These are phyloP conservation scores for Clarireedia monteithiana DNA, from an alignment of 2,329 filamentous ascomycete species.

Conservation along the genomic window DNA sequence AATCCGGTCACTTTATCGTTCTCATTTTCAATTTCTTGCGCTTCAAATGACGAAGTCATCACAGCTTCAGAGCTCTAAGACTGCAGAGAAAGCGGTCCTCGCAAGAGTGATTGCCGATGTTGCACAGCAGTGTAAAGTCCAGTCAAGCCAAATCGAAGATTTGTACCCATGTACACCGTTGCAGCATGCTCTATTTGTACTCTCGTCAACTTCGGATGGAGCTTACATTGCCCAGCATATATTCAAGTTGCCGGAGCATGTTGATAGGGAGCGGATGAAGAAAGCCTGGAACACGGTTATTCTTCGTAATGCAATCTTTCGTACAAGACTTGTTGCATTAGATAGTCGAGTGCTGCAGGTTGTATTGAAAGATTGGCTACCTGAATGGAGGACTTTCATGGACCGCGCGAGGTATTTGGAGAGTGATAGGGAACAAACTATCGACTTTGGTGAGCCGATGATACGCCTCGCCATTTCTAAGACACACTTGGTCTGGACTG, in stretches of 20 bases:
- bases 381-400: background rate
- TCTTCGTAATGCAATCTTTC: background rate
- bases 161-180: slow-evolving; percentile 32
- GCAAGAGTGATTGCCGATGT: too few relatives aligned
- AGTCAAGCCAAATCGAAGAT: slow-evolving; percentile 25
- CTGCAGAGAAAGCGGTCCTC: too few relatives aligned
- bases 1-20: too few relatives aligned
- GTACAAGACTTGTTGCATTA: background rate
- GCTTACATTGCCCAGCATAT: slow-evolving; percentile 30
- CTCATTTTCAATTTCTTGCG: too few relatives aligned
- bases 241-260: background rate
- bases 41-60: too few relatives aligned
- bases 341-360: too few relatives aligned
- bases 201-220: slow-evolving; percentile 27
- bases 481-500: slow-evolving; percentile 4
- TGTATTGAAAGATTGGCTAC: too few relatives aligned
- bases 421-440: too few relatives aligned
- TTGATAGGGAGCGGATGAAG: background rate
- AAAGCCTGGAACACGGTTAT: slow-evolving; percentile 20
- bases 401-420: too few relatives aligned
- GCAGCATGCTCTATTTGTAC: slow-evolving; percentile 32
- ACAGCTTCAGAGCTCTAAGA: too few relatives aligned
- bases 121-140: background rate
- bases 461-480: too few relatives aligned
- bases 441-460: too few relatives aligned